These are phyloP conservation scores for Epichloe typhina DNA, from an alignment of 2,329 filamentous ascomycete species.

Conservation along the genomic window DNA sequence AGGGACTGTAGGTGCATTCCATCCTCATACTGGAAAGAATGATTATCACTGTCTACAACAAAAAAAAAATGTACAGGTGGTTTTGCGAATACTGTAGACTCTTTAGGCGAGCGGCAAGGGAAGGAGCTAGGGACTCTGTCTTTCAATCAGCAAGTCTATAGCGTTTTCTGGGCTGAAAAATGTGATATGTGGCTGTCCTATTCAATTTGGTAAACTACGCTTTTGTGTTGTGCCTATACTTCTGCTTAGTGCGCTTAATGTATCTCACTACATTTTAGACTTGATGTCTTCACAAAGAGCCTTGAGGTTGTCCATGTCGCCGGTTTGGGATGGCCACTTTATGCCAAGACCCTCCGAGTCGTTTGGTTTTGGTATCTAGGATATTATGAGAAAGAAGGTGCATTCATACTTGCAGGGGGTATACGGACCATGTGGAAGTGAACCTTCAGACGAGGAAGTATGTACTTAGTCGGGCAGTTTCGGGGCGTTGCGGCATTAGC, in stretches of 20 bases:
- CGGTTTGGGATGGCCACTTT: constrained; percentile 61
- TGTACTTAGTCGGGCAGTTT: not conserved
- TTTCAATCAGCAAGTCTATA: no score
- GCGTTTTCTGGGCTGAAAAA: no score
- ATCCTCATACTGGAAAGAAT: no score
- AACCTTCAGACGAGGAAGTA: constrained; percentile 37
- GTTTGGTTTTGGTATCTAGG: constrained; percentile 86
- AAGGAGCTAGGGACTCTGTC: no score
- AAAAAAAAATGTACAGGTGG: no score
- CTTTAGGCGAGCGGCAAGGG: no score
- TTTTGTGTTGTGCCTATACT: not conserved
- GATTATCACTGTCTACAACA: no score
- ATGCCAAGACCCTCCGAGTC: constrained; percentile 66
- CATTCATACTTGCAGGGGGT: not conserved
- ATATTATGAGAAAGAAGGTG: not conserved
- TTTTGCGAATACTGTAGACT: no score
- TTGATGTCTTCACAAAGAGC: constrained; percentile 72
- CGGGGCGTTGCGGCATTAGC: no score
- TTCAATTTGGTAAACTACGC: not conserved
- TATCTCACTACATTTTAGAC: constrained; percentile 58
- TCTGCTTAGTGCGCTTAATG: not conserved
- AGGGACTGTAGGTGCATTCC: no score
- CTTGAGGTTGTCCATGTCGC: constrained; percentile 75
- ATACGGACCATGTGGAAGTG: constrained; percentile 78
- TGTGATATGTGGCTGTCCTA: no score